Evolutionary conservation across 257 asterid genomes (phyloP), one percentile per base, ranked within the genome.

Genomic region (Avicennia marina): DNA sequence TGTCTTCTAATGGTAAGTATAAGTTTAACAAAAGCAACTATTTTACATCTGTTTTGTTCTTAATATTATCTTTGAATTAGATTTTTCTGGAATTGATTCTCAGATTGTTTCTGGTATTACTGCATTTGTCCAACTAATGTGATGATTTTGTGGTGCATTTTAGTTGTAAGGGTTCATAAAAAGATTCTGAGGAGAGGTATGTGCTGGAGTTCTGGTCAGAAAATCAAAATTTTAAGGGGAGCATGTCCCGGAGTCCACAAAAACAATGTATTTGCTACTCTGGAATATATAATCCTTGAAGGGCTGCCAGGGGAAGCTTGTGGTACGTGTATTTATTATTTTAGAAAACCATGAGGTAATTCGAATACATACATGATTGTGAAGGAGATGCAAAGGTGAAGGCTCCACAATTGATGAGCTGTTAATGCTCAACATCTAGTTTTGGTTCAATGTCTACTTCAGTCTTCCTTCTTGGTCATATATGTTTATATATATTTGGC

Each of bases 211-310:
- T 72, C 95, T 26, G 96, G 95, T 20, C 83, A 82, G 71, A 75
- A 68, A 43, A 69, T 88, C 32, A 88, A 82, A 71, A 66, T 85
- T 61, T 51, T 80, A 11, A 85, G 69, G 67, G 96, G 96, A 57
- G 96, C 96, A 27, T 88, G 73, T 38, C 6, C 75, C 1, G 94
- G 94, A 34, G 65, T 57, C 53, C 83, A 77, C 36, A 77, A 57
- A 2, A 22, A 27, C 43, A 68, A 82, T 39, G 64, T 66, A 24
- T 88, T 29, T 67, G 95, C 88, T 15, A 85, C 88, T 11, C 66
- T 88, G 58, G 88, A 88, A 70, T 82, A 57, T 58, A 71, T 88
- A 20, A 60, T 85, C 67, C 72, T 85, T 62, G 90, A 80, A 75
- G 87, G 93, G 60, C 71, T 65, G 33, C 62, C 31, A 15, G 96